These are phyloP conservation scores for Tolypocladium nubicola DNA, from an alignment of 2,329 filamentous ascomycete genomes.

Conservation along the genomic window DNA sequence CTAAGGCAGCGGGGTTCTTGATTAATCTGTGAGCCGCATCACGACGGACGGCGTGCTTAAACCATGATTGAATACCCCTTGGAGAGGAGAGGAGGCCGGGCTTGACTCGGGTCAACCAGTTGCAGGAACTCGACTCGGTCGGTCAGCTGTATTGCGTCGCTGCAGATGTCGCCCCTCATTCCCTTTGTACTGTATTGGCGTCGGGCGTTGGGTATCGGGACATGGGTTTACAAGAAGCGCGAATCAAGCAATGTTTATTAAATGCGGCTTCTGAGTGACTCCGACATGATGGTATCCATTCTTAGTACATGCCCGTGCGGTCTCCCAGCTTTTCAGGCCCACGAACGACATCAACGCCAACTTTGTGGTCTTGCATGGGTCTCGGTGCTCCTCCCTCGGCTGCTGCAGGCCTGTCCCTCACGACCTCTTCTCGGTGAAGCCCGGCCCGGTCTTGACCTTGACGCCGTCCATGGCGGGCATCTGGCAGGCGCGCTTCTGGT, in stretches of 20 bases:
- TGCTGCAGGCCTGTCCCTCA: background rate
- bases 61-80: background rate
- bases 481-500: constrained; percentile 40
- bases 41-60: background rate
- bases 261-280: background rate
- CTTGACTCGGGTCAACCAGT: background rate
- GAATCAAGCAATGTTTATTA: background rate
- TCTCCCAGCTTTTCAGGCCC: no score
- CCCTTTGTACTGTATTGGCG: background rate
- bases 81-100: background rate
- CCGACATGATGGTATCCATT: background rate
- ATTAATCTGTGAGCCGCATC: background rate
- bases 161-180: background rate
- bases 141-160: background rate
- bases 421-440: constrained; percentile 28
- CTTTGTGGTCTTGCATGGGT: no score
- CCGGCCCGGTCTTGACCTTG: constrained; percentile 24
- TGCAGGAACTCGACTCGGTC: background rate
- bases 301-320: background rate
- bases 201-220: background rate
- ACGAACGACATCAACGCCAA: no score
- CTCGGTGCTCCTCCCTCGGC: no score
- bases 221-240: background rate
- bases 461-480: constrained; percentile 29
- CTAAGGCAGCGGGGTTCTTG: background rate